phyloP scores from a whole-genome alignment of 1,284 basidiomycete species.

The Inonotus obliquus region DNA sequence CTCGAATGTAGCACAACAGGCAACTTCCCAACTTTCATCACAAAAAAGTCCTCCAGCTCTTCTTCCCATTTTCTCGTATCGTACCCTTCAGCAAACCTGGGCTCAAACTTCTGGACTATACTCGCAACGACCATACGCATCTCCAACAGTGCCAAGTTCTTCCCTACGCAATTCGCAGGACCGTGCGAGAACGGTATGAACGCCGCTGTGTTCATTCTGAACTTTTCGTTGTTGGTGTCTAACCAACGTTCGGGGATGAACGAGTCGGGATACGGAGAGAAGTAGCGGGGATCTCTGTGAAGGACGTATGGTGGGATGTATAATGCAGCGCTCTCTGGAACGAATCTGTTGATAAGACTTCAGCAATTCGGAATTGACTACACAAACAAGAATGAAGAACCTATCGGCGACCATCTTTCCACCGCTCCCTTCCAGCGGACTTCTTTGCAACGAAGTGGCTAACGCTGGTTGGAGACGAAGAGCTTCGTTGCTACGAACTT shows the following conservation, averaged over 20 bases:
- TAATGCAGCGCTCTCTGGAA: constrained; percentile 46
- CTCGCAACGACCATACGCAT: constrained; percentile 27
- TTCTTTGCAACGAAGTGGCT: constrained; percentile 9
- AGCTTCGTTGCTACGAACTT: constrained; percentile 6
- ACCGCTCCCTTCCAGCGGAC: constrained; percentile 5
- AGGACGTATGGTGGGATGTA: constrained; percentile 44
- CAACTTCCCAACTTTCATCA: constrained; percentile 27
- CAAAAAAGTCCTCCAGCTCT: constrained; percentile 28
- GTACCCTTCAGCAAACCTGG: constrained; percentile 26
- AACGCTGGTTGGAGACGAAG: constrained; percentile 10
- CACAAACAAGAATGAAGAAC: background rate
- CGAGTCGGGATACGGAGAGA: constrained; percentile 33
- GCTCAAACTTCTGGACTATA: constrained; percentile 29
- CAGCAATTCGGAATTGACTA: background rate
- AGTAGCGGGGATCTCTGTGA: constrained; percentile 37
- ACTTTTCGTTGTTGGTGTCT: background rate
- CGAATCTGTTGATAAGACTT: constrained; percentile 32
- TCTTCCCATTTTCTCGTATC: constrained; percentile 26
- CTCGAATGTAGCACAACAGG: constrained; percentile 20
- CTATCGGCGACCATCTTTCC: constrained; percentile 8
- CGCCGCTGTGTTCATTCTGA: constrained; percentile 33
- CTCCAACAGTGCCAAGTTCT: constrained; percentile 30
- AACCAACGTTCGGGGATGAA: constrained; percentile 44
- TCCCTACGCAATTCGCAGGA: constrained; percentile 33
- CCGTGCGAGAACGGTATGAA: constrained; percentile 32